Base-by-base conservation (phyloP, 2,329 filamentous ascomycete genomes). In the Dryadomyces quercus-mongolicae region DNA sequence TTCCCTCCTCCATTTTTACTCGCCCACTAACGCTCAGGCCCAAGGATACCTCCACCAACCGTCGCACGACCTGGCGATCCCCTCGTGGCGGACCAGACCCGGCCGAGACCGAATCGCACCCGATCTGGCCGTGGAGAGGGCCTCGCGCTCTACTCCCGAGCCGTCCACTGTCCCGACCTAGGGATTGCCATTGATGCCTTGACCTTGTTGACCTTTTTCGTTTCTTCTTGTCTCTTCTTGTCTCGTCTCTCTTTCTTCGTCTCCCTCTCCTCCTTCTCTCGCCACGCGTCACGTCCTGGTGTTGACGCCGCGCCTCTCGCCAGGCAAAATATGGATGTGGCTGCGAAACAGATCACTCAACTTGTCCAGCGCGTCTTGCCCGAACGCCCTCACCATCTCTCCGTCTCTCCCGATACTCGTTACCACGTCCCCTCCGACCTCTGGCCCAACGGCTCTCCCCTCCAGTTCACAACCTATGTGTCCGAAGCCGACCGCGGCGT, bases 401-500 rank as follows among this genome's bases (percentile, higher is more conserved):
- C 76, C 42, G 67, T 74, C 58, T 72, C 70, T 40, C 64, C 73
- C 51, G 71, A 74, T 59, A 69, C 69, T 64, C 75, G 71, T 62
- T 80, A 75, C 59, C 70, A 69, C 54, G 65, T 67, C 44, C 68
- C 68, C 42, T 21, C 13, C 52, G 70, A 71, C 45, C 64, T 66
- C 60, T 75, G 75, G 66, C 70, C 74, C 49, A 67, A 68, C 55
- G 69, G 69, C 57, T 62, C 61, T 12, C 72, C 70, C 21, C 69
- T 82, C 8, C 77, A 81, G 62, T 81, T 81, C 67, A 73, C 73
- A 59, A 81, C 78, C 22, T 74, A 78, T 56, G 64, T 81, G 50
- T 78, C 75, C 56, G 76, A 80, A 61, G 76, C 74, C 56, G 77
- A 81, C 60, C 77, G 78, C 61, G 78, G 78, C 57, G 67, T 80